A percentile compares a stretch with the other conserved stretches of the same genome.
Evolutionary conservation across 495 filamentous ascomycete species (phyloP).

Genomic region (Neurospora sp.): DNA sequence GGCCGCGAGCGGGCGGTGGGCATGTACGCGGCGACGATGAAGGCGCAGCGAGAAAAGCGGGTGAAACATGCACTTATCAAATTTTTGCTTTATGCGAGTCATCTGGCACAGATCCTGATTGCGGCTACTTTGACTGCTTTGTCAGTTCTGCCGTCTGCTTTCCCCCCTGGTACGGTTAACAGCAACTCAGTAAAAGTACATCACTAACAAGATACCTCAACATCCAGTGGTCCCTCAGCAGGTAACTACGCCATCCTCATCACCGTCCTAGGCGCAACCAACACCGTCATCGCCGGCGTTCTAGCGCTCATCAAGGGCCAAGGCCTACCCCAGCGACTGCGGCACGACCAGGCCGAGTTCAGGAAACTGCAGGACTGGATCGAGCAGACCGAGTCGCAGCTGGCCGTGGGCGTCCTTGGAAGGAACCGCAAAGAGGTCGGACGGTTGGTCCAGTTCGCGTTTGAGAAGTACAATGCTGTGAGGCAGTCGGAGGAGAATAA

Average conservation of each 20-base stretch:
- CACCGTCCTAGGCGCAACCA: constrained; percentile 36
- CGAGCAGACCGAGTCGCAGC: constrained; percentile 25
- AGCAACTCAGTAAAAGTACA: too few relatives aligned
- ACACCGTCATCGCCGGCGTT: constrained; percentile 40
- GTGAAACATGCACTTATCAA: constrained; percentile 16
- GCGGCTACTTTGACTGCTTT: constrained; percentile 37
- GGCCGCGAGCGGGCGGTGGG: constrained; percentile 27
- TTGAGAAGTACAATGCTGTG: constrained; percentile 35
- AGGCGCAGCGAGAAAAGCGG: constrained; percentile 19
- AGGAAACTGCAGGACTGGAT: constrained; percentile 31
- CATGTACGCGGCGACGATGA: constrained; percentile 26
- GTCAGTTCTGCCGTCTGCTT: too few relatives aligned
- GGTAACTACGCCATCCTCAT: constrained; percentile 26
- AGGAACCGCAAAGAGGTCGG: constrained; percentile 34
- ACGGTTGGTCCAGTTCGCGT: constrained; percentile 32
- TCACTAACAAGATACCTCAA: neutral
- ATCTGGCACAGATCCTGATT: constrained; percentile 35
- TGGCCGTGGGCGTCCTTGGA: constrained; percentile 33
- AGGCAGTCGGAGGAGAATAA: constrained; percentile 35
- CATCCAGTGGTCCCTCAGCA: constrained; percentile 25
- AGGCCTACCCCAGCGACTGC: constrained; percentile 30
- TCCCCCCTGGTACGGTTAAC: too few relatives aligned
- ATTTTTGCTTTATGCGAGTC: constrained; percentile 25
- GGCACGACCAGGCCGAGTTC: constrained; percentile 32
- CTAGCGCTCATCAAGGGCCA: constrained; percentile 37